Percentiles rank a stretch among this genome's conserved stretches.
Conservation (phyloP, 1,139 yeast species). For the Hemisphaericaspora subhashii region DNA sequence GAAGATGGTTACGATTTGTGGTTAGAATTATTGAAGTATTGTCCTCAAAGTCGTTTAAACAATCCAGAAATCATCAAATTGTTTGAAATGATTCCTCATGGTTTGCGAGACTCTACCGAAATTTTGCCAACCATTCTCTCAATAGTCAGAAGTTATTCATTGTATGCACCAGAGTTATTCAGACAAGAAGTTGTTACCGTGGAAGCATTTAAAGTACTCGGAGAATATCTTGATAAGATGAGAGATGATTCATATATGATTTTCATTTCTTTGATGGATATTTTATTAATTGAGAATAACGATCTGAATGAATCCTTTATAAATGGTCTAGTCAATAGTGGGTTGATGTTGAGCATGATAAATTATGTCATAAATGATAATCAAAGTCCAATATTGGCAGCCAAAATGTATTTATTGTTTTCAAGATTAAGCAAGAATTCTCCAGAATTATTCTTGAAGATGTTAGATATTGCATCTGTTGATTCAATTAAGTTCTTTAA, state of each 20-base stretch:
- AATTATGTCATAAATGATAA: conserved; percentile 46
- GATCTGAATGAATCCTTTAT: conserved; percentile 28
- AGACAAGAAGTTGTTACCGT: conserved; percentile 25
- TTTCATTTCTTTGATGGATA: conserved; percentile 60
- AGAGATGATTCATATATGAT: conserved; percentile 69
- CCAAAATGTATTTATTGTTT: conserved; percentile 53
- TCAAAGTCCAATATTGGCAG: conserved; percentile 45
- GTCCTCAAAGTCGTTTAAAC: conserved; percentile 30
- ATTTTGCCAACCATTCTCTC: conserved; percentile 67
- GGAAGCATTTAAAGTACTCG: conserved; percentile 51
- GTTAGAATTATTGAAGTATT: conserved; percentile 66
- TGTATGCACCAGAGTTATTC: conserved; percentile 56
- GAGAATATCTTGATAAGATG: conserved; percentile 58
- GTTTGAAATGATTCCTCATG: conserved; percentile 49
- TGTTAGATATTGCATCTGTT: conserved; percentile 32
- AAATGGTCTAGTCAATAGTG: conserved; percentile 43
- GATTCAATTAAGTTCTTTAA: conserved; percentile 26
- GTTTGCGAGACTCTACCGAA: conserved; percentile 69
- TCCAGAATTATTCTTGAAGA: conserved; percentile 40
- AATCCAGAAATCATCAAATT: conserved; percentile 38
- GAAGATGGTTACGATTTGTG: conserved; percentile 92
- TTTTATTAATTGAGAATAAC: conserved; percentile 39
- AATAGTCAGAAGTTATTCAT: conserved; percentile 69
- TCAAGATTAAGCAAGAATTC: conserved; percentile 54
- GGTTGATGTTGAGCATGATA: conserved; percentile 47